phyloP scores from a whole-genome alignment of 1,284 basidiomycete genomes.

The Peniophora sp. region DNA sequence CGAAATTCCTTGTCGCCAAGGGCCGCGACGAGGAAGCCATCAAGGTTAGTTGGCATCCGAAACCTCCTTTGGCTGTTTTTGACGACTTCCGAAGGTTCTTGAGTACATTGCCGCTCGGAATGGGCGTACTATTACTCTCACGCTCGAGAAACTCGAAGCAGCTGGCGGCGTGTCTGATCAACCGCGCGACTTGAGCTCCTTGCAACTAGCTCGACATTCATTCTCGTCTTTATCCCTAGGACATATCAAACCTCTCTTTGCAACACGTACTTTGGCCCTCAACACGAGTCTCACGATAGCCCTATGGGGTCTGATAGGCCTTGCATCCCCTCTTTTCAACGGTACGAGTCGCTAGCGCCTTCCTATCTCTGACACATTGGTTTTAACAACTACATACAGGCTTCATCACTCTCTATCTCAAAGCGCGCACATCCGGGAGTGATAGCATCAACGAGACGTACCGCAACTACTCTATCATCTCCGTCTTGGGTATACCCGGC shows the following conservation, averaged over 20 bases:
- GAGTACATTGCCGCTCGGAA: slow-evolving; percentile 46
- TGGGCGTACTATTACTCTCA: slow-evolving; percentile 35
- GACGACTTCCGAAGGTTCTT: slow-evolving; percentile 23
- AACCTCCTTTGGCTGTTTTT: too few species aligned
- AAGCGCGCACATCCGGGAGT: slow-evolving; percentile 24
- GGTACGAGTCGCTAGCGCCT: slow-evolving; percentile 57
- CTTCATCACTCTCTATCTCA: slow-evolving; percentile 47
- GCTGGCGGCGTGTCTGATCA: slow-evolving; percentile 16
- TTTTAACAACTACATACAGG: slow-evolving; percentile 2
- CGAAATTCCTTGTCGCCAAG: slow-evolving; percentile 51
- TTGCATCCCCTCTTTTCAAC: slow-evolving; percentile 55
- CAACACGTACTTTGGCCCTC: slow-evolving; percentile 36
- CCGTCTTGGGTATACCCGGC: slow-evolving; percentile 46
- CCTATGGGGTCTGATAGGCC: slow-evolving; percentile 50
- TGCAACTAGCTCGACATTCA: slow-evolving; percentile 26
- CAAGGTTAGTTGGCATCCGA: slow-evolving; percentile 24
- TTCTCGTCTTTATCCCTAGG: slow-evolving; percentile 32
- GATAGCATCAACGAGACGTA: slow-evolving; percentile 29
- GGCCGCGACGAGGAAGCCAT: slow-evolving; percentile 52
- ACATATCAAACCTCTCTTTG: slow-evolving; percentile 44
- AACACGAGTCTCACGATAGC: slow-evolving; percentile 46
- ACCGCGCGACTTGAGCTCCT: slow-evolving; percentile 13
- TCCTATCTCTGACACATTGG: too few species aligned
- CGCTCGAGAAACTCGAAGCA: slow-evolving; percentile 33
- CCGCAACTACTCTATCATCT: slow-evolving; percentile 42